Evolutionary conservation across 2,329 filamentous ascomycete genomes (phyloP).

Genomic region (Ceratocystis destructans): DNA sequence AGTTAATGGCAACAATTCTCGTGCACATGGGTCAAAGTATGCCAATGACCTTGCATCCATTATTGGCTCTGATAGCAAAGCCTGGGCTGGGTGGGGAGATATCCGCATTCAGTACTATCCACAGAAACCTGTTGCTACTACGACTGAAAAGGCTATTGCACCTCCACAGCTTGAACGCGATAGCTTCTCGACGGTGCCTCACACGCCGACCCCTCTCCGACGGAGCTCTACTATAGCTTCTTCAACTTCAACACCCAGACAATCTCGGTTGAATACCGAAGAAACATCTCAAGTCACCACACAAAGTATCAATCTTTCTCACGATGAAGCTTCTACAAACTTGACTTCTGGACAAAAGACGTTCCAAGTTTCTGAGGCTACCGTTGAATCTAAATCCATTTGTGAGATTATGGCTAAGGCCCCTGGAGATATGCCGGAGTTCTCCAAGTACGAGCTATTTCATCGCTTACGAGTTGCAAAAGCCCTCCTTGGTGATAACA

Average conservation of each 20-base stretch:
- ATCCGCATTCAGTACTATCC: constrained; percentile 72
- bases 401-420: constrained; percentile 43
- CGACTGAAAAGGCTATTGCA: neutral
- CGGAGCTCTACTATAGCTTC: constrained; percentile 45
- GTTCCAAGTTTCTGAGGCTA: constrained; percentile 45
- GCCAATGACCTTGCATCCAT: constrained; percentile 76
- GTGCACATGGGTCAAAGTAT: constrained; percentile 38
- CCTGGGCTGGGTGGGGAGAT: constrained; percentile 68
- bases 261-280: constrained; percentile 21
- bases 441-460: constrained; percentile 70
- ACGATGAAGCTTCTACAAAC: constrained; percentile 21
- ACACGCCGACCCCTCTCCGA: constrained; percentile 62
- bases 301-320: neutral
- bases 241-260: constrained; percentile 4
- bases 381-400: constrained; percentile 37
- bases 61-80: constrained; percentile 43
- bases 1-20: constrained; percentile 24
- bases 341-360: constrained; percentile 37
- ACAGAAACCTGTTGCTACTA: constrained; percentile 22
- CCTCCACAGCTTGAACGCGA: constrained; percentile 7
- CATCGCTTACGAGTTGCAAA: constrained; percentile 74
- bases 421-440: constrained; percentile 52
- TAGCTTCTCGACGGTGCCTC: constrained; percentile 36
- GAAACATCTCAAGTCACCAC: constrained; percentile 38
- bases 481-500: constrained; percentile 52